Evolutionary conservation across 2,329 filamentous ascomycete species (phyloP).

Genomic region (Aschersonia sp.): DNA sequence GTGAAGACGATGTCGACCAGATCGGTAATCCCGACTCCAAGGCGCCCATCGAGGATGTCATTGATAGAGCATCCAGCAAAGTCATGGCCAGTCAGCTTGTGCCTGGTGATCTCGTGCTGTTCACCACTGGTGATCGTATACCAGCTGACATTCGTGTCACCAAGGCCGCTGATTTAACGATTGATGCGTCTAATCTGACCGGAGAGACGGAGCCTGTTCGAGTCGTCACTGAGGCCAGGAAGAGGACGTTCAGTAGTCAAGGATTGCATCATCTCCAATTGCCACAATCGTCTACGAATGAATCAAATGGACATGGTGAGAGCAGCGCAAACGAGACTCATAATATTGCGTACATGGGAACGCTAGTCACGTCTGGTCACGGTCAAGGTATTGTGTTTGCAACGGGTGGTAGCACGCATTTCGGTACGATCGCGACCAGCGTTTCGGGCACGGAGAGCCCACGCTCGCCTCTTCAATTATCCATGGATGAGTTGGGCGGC

Average conservation of each 20-base stretch:
- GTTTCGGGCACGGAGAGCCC: conserved; percentile 92
- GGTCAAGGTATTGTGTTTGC: conserved; percentile 96
- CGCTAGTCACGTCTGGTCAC: conserved; percentile 84
- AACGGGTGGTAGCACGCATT: conserved; percentile 85
- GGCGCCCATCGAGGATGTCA: conserved; percentile 45
- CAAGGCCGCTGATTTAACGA: conserved; percentile 74
- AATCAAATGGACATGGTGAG: conserved; percentile 42
- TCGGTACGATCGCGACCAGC: conserved; percentile 89
- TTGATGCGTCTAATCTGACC: conserved; percentile 93
- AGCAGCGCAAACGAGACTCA: conserved; percentile 50
- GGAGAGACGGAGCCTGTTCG: conserved; percentile 90
- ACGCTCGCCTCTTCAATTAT: conserved; percentile 81
- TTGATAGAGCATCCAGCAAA: conserved; percentile 65
- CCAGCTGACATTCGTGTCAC: conserved; percentile 94
- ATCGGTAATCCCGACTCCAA: conserved; percentile 27
- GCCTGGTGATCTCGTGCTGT: conserved; percentile 82
- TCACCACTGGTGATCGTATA: conserved; percentile 91
- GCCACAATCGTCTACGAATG: conserved; percentile 25
- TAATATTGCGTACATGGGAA: conserved; percentile 98
- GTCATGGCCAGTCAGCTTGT: conserved; percentile 81
- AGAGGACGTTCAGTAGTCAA: conserved; percentile 13
- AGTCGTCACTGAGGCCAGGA: conserved; percentile 52
- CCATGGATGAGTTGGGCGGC: conserved; percentile 94
- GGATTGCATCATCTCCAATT: conserved; percentile 15
- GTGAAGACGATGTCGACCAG: conserved; percentile 30